Conservation (phyloP, 805 yeast genomes). For the Vanderwaltozyma verrucispora region DNA sequence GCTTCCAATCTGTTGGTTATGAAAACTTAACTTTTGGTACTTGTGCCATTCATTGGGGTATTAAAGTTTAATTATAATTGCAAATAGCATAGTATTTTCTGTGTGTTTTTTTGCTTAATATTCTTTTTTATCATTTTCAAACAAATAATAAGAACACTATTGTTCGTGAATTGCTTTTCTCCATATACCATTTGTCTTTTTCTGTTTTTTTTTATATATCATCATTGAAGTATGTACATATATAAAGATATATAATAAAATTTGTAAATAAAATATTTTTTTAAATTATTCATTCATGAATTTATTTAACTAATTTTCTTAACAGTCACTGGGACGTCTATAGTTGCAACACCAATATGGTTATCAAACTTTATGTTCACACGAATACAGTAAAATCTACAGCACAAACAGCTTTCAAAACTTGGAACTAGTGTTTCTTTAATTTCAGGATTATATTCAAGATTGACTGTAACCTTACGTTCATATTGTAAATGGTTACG, state of each 20-base stretch:
- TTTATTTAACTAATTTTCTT: conserved; percentile 14
- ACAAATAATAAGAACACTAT: too few relatives aligned
- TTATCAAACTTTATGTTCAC: conserved; percentile 36
- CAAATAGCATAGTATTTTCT: too few relatives aligned
- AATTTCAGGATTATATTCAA: conserved; percentile 34
- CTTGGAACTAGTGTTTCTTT: conserved; percentile 46
- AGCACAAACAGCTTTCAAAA: conserved; percentile 54
- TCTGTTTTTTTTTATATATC: too few relatives aligned
- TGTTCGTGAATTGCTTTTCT: too few relatives aligned
- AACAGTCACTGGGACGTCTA: conserved; percentile 31
- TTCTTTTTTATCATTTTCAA: too few relatives aligned
- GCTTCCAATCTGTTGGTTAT: conserved; percentile 88
- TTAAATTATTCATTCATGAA: too few relatives aligned
- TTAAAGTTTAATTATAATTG: conserved; percentile 50
- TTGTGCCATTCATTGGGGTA: conserved; percentile 93
- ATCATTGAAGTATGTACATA: background rate
- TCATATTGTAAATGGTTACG: conserved; percentile 26
- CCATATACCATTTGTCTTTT: too few relatives aligned
- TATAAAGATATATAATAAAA: background rate
- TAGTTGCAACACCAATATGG: conserved; percentile 21
- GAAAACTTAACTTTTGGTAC: conserved; percentile 92
- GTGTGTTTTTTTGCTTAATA: too few relatives aligned
- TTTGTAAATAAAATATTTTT: too few relatives aligned
- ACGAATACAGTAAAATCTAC: conserved; percentile 46
- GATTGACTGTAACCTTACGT: conserved; percentile 30